Conservation (phyloP, 768 basidiomycete genomes). For the Paxillus involutus region DNA sequence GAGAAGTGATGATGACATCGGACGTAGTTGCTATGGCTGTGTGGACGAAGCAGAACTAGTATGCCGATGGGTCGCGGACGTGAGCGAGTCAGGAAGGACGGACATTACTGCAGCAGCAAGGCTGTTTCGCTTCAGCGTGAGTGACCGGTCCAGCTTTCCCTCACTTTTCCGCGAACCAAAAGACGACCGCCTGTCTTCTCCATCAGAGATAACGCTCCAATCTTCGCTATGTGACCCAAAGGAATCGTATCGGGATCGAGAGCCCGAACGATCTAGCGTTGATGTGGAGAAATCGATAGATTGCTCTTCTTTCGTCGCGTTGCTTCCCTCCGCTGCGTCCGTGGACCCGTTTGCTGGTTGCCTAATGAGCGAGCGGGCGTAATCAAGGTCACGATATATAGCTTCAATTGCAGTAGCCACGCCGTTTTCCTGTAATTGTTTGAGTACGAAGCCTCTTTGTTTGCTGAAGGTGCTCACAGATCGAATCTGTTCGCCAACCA, state of each 20-base stretch:
- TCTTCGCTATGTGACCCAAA: constrained; percentile 70
- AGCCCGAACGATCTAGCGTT: constrained; percentile 32
- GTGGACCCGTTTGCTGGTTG: constrained; percentile 32
- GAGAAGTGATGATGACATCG: neutral
- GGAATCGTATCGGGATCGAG: constrained; percentile 54
- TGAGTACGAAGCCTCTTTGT: constrained; percentile 3
- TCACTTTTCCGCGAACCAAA: constrained; percentile 50
- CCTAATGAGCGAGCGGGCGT: constrained; percentile 86
- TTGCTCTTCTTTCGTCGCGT: constrained; percentile 31
- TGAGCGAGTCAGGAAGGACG: constrained; percentile 56
- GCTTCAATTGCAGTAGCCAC: constrained; percentile 90
- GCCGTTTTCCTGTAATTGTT: constrained; percentile 79
- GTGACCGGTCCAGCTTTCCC: constrained; percentile 34
- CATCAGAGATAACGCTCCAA: constrained; percentile 86
- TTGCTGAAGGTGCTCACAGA: constrained; percentile 44
- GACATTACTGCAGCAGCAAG: constrained; percentile 62
- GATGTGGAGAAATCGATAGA: constrained; percentile 26
- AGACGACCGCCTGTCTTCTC: constrained; percentile 60
- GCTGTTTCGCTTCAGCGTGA: constrained; percentile 57
- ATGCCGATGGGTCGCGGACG: constrained; percentile 41
- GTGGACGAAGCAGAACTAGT: constrained; percentile 34
- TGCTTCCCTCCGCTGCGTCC: constrained; percentile 18
- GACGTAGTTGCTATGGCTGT: constrained; percentile 13
- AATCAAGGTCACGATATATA: constrained; percentile 95
- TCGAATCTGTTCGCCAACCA: constrained; percentile 86